Conservation (phyloP, 1,139 yeast species). For the Tardiomyces depauwii region DNA sequence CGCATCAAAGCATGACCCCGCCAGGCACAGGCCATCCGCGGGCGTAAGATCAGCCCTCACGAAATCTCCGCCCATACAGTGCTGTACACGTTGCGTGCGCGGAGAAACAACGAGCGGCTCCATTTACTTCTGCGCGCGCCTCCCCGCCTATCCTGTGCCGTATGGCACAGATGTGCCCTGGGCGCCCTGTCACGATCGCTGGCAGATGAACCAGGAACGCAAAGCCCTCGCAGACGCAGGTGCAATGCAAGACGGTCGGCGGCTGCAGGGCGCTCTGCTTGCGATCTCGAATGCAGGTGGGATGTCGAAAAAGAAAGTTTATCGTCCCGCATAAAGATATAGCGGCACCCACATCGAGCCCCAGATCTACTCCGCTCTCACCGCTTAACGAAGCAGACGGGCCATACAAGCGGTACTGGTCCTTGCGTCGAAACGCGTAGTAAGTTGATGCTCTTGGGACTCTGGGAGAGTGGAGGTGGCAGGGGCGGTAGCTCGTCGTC, state of each 20-base stretch:
- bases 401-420: too few species aligned
- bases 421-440: too few species aligned
- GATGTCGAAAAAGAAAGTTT: neutral
- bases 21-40: neutral
- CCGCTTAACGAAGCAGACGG: neutral
- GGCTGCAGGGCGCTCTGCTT: slow-evolving; percentile 1
- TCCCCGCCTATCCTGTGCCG: neutral
- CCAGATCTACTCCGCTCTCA: neutral
- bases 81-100: neutral
- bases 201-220: neutral
- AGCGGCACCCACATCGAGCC: neutral
- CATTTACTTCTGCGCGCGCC: neutral
- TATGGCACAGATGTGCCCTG: too few species aligned
- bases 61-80: neutral
- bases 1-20: too few species aligned
- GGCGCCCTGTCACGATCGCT: neutral
- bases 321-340: neutral
- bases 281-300: neutral
- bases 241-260: neutral
- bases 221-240: neutral
- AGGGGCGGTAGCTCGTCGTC: neutral
- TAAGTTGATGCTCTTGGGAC: neutral
- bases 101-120: neutral
- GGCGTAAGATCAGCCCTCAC: neutral
- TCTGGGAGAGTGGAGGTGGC: neutral